Base-by-base conservation (phyloP, 805 yeast species). In the Candida ficus region DNA sequence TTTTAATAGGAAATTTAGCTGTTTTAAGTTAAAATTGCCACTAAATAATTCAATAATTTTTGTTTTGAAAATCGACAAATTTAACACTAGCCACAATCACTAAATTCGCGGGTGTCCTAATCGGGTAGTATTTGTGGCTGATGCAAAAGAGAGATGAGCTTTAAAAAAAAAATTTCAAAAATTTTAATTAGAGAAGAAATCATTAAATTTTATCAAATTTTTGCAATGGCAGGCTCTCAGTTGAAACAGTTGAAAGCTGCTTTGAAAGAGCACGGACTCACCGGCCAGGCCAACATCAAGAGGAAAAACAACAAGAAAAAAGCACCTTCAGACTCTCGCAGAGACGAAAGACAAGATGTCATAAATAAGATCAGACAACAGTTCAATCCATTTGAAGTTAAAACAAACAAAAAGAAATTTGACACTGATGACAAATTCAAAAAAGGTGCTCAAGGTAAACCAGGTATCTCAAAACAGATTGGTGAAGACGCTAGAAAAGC, bases 301-400 rank as follows among this genome's bases (percentile, higher is more conserved):
- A 73, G 73, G 53, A 63, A 61, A 43, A 76, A 72, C 38, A 60
- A 60, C 30, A 49, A 67, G 9, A 71, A 68, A 54, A 71, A 73
- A 57, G 66, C 68, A 29, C 80, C 88, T 22, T 71, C 77, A 29
- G 87, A 82, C 49, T 73, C 80, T 37, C 76, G 85, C 54, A 71
- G 84, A 53, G 83, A 83, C 50, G 91, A 84, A 53, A 78, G 73
- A 45, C 75, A 74, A 34, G 62, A 69, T 33, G 68, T 75, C 10
- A 66, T 87, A 13, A 59, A 64, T 8, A 70, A 71, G 38, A 85
- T 91, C 46, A 74, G 98, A 54, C 79, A 76, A 38, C 83, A 90
- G 52, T 89, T 90, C 70, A 91, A 87, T 62, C 93, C 95, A 14
- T 93, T 93, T 62, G 98, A 90, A 54, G 71, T 78, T 32, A 84